Base-by-base conservation (phyloP, 129 eudicot genomes). In the Deinandra increscens region DNA sequence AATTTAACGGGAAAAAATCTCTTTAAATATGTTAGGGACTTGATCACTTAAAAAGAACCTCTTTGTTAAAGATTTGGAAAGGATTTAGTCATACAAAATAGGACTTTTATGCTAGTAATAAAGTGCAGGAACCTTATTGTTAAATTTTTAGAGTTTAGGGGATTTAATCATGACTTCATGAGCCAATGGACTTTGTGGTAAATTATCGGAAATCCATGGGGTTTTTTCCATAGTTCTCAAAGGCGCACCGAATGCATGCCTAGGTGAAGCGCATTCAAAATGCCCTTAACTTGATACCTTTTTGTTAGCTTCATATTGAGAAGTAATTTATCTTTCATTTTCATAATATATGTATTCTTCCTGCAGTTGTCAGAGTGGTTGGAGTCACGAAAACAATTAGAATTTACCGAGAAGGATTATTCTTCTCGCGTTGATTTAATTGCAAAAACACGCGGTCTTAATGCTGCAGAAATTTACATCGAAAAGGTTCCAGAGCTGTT, bases 281-380 rank as follows among this genome's bases (percentile, higher is more conserved):
- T 3, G 31, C 31, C 4, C 13, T 45, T 26, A 26, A 3, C 31
- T 26, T 26, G 7, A 41, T 7, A 41, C 7, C 44, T 54, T 20
- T 23, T 10, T 26, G 65, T 6, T 37, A 13, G 38, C 9, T 3
- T 4, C 29, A 37, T 62, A 37, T 62, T 37, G 12, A 7, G 31
- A 37, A 62, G 33, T 62, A 62, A 19, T 55, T 26, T 6, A 23
- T 10, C 10, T 23, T 29, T 55, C 12, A 34, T 10, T 55, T 55
- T 55, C 14, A 55, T 23, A 55, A 55, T 55, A 15, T 38, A 15
- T 42, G 18, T 15, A 42, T 73, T 60, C 43, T 45, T 62, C 23
- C 66, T 80, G 79, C 90, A 93, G 97, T 64, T 93, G 22, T 81
- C 84, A 9, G 92, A 93, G 68, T 89, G 95, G 92, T 31, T 83